Base-by-base conservation (phyloP, 1,139 yeast genomes). In the Kurtzmaniella quercitrusa region DNA sequence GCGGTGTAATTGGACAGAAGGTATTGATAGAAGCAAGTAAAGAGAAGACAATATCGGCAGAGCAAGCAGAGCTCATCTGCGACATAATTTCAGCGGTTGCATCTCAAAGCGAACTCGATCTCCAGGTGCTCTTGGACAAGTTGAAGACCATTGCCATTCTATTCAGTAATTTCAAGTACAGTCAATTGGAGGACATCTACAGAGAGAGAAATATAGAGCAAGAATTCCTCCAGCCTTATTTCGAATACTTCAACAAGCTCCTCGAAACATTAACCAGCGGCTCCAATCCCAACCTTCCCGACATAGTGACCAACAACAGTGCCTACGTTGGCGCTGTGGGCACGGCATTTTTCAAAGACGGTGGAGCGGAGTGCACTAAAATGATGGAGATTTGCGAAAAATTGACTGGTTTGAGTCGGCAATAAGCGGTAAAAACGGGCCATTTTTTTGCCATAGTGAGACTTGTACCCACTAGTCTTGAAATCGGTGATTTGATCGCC, bases 61-160 rank as follows among this genome's bases (percentile, higher is more conserved):
- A 19, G n/a, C 16, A 36, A 12, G 9, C 25, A 5, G 19, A 21
- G 8, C 8, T 12, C 11, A 21, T 19, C n/a, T 2, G 15, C 3
- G 15, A 36, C 9, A 21, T 36, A 12, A 18, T 36, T 10, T 7
- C 10, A 18, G 24, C 25, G 18, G 15, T 19, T 19, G 24, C 21
- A 19, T 19, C 19, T 36, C 17, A 36, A 12, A 36, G 10, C 19
- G 38, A 36, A 19, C n/a, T 19, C 3, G 23, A 52, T 5, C 46
- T 51, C 9, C 39, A 39, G 9, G 47, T 51, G 24, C 42, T 60
- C 12, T 48, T 66, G 21, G 62, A 59, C 39, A 66, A 66, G 44
- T 49, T 68, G 42, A 66, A 65, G 41, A 56, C 70, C 1, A 44
- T 65, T n/a, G 67, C 66, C 2, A 55, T 66, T 41, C 45, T 57